A percentile compares a stretch with the other conserved stretches of the same genome.
These are phyloP conservation scores for Hyphodiscus sp. DNA, from an alignment of 2,329 filamentous ascomycete genomes.

Conservation along the genomic window DNA sequence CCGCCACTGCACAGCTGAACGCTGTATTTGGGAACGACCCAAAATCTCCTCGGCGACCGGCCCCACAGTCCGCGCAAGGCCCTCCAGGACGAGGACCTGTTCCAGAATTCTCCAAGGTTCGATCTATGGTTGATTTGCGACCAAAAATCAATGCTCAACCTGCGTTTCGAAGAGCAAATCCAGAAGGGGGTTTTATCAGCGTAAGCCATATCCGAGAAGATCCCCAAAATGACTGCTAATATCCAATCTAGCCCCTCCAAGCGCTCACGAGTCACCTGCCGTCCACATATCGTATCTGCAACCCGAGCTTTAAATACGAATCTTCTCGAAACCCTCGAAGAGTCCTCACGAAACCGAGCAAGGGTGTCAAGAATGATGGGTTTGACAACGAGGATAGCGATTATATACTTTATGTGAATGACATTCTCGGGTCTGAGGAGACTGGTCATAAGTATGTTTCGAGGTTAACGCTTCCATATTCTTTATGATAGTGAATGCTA, in stretches of 20 bases:
- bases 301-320: conserved; percentile 97
- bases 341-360: conserved; percentile 96
- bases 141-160: conserved; percentile 84
- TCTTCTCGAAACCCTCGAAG: conserved; percentile 92
- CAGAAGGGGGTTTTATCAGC: conserved; percentile 96
- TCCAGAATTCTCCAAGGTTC: conserved; percentile 79
- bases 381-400: conserved; percentile 99
- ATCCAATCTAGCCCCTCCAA: conserved; percentile 68
- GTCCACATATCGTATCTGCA: conserved; percentile 96
- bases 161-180: conserved; percentile 85
- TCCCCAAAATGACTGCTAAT: conserved; percentile 21
- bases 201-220: conserved; percentile 44
- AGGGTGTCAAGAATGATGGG: conserved; percentile 96
- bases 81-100: conserved; percentile 59
- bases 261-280: conserved; percentile 89
- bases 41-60: conserved; percentile 51
- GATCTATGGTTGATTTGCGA: conserved; percentile 65
- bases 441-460: conserved; percentile 82
- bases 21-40: conserved; percentile 52
- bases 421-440: conserved; percentile 95
- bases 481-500: conserved; percentile 21
- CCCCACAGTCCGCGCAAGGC: conserved; percentile 38
- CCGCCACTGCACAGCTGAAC: conserved; percentile 65
- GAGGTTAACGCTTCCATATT: conserved; percentile 18
- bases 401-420: conserved; percentile 98